These are phyloP conservation scores for Exutisphaerella laricina DNA, from an alignment of 2,329 filamentous ascomycete genomes.

Conservation along the genomic window DNA sequence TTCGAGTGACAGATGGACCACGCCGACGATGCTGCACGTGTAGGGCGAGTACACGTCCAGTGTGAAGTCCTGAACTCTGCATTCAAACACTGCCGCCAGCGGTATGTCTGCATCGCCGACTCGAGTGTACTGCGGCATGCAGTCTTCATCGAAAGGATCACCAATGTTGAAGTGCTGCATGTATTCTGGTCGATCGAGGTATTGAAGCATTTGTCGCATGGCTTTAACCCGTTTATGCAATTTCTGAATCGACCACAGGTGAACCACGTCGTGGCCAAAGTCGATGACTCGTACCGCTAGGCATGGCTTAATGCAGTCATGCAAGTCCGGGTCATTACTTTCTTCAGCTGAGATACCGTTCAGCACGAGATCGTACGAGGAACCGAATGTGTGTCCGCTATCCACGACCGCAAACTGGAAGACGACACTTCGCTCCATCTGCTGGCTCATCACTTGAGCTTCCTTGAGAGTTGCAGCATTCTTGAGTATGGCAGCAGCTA, in stretches of 20 bases:
- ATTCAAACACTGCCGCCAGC: constrained; percentile 87
- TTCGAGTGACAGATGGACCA: constrained; percentile 84
- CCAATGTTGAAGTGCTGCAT: constrained; percentile 86
- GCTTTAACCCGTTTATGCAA: constrained; percentile 77
- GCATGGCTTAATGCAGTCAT: constrained; percentile 79
- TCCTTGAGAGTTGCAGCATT: constrained; percentile 86
- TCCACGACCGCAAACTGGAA: constrained; percentile 96
- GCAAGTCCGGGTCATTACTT: constrained; percentile 62
- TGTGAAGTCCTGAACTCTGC: constrained; percentile 86
- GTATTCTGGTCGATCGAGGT: constrained; percentile 91
- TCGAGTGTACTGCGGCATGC: constrained; percentile 86
- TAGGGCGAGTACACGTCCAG: constrained; percentile 89
- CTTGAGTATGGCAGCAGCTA: constrained; percentile 88
- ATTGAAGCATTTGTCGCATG: constrained; percentile 97
- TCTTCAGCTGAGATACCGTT: constrained; percentile 86
- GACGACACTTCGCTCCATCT: constrained; percentile 84
- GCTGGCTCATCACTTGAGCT: constrained; percentile 95
- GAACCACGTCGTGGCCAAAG: constrained; percentile 77
- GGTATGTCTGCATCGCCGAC: constrained; percentile 92
- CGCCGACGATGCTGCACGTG: constrained; percentile 83
- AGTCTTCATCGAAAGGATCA: constrained; percentile 87
- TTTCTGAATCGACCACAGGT: constrained; percentile 93
- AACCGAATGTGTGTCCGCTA: constrained; percentile 78
- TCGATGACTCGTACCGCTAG: constrained; percentile 86
- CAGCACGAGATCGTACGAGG: constrained; percentile 92